Base-by-base conservation (phyloP, 495 filamentous ascomycete genomes). In the Lichenothelia convexa region DNA sequence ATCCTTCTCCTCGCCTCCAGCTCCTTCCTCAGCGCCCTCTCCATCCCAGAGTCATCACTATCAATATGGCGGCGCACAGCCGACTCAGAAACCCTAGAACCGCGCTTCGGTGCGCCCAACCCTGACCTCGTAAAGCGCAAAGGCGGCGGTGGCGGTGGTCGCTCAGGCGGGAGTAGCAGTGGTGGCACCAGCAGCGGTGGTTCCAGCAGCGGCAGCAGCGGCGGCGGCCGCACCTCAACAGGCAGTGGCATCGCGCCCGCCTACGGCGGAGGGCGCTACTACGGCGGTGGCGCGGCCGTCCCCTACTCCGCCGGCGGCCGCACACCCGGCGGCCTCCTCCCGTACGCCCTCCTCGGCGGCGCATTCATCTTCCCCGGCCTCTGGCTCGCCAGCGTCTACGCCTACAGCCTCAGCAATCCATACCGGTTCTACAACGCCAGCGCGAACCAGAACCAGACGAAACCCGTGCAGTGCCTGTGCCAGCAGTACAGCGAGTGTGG, bases 401-500 rank as follows among this genome's bases (percentile, higher is more conserved):
- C 63, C 9, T 93, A 93, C 56, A 58, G 56, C n/a, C 74, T 76
- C 53, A 38, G 52, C 1, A 60, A 75, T 38, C 63, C 60, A n/a
- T 77, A 80, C 47, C 45, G 24, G 23, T 83, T 67, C 62, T 47
- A 64, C 59, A 83, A 86, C 53, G 17, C 42, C 32, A 46, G 47
- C 13, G 29, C 30, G 26, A 47, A 62, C 19, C 43, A 53, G n/a
- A 81, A 86, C 54, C 63, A 82, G 58, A 76, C 74, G 1, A 60
- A 77, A 36, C 73, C 77, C 0, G 73, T 93, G 2, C 53, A 58
- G 8, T 94, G 87, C 49, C 55, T 80, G 33, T 94, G 89, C 54
- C 64, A 75, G 34, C 45, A 70, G 41, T 71, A 80, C 45, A 46
- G 44, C 26, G 72, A 66, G 20, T 97, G 89, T 52, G 78, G 83